Evolutionary conservation across 2,329 filamentous ascomycete species (phyloP), one percentile per base, ranked within the genome.

Genomic region (Pestalotiopsis sp.): DNA sequence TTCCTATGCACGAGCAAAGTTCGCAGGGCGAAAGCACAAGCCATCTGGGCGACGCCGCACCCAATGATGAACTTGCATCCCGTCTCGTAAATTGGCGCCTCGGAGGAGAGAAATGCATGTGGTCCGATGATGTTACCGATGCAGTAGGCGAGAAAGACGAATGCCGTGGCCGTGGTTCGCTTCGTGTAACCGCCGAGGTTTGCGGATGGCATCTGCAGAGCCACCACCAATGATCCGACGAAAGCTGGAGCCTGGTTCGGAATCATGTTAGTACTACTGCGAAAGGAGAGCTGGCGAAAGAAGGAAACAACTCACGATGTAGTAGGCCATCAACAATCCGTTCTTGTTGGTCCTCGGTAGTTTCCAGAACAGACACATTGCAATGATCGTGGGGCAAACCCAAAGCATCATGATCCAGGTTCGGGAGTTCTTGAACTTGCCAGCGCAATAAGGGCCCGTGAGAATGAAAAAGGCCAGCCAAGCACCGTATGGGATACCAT

Each of bases 401-500:
- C 86, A 88, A 0, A 83, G 64, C 2, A 80, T 79, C 86, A 88
- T 88, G 66, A 88, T 80, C 25, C 80, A 77, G 0, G 86, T 89
- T 3, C 86, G 81, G 2, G 79, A 76, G 62, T 88, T 87, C 66
- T 80, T 81, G 70, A 87, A 79, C n/a, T 78, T 80, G 3, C 85
- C 84, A 0, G 87, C 86, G 2, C 87, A 73, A 64, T 79, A 88
- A 1, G 86, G 83, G 2, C 86, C 87, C 0, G 81, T 80, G 11
- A 89, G 80, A 45, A 89, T 84, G 71, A 81, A 87, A n/a, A 87
- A 75, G 3, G 87, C 80, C 67, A 87, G 85, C 72, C 86, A 87
- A 1, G 80, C 83, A 4, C 87, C 87, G 58, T 84, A 82, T 0
- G 87, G 87, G 39, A 89, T 88, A 0, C 86, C 87, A 3, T 86